phyloP scores from a whole-genome alignment of 2,329 filamentous ascomycete genomes.

The Graphiopsis chlorocephala region DNA sequence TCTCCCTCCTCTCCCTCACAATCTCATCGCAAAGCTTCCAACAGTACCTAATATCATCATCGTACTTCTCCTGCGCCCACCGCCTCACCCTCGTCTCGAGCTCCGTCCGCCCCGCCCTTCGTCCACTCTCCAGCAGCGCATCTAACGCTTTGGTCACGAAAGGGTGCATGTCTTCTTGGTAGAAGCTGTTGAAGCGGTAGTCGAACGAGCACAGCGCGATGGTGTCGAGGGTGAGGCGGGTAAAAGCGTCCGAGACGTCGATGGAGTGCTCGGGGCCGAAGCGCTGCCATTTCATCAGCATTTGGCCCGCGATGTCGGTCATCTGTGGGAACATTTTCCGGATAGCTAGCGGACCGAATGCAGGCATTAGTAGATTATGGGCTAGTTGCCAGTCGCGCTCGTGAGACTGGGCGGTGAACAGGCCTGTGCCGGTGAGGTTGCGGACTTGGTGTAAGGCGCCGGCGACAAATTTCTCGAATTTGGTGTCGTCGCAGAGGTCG shows the following conservation, averaged over 20 bases:
- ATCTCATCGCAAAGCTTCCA: slow-evolving; percentile 18
- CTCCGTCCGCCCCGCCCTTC: not conserved
- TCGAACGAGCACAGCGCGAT: slow-evolving; percentile 67
- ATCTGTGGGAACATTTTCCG: slow-evolving; percentile 42
- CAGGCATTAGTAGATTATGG: slow-evolving; percentile 47
- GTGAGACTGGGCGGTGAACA: slow-evolving; percentile 41
- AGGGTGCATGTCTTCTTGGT: slow-evolving; percentile 63
- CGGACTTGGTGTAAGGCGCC: slow-evolving; percentile 55
- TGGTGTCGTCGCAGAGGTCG: slow-evolving; percentile 38
- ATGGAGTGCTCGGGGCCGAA: slow-evolving; percentile 56
- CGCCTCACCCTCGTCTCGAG: not conserved
- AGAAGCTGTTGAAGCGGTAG: slow-evolving; percentile 73
- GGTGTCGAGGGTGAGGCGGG: slow-evolving; percentile 66
- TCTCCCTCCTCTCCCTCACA: slow-evolving; percentile 15
- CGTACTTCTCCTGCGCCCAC: slow-evolving; percentile 9
- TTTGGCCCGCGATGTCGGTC: slow-evolving; percentile 14
- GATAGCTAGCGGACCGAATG: slow-evolving; percentile 47
- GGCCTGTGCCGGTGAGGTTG: slow-evolving; percentile 49
- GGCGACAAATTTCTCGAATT: slow-evolving; percentile 58
- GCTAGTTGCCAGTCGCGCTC: slow-evolving; percentile 40
- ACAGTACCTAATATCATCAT: slow-evolving; percentile 16
- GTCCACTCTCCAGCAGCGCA: not conserved
- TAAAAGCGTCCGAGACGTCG: slow-evolving; percentile 63
- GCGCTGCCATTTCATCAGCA: slow-evolving; percentile 15
- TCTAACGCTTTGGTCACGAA: slow-evolving; percentile 50